Evolutionary conservation across 2,329 filamentous ascomycete genomes (phyloP), one percentile per base, ranked within the genome.

Genomic region (Mycocentrospora acerina): DNA sequence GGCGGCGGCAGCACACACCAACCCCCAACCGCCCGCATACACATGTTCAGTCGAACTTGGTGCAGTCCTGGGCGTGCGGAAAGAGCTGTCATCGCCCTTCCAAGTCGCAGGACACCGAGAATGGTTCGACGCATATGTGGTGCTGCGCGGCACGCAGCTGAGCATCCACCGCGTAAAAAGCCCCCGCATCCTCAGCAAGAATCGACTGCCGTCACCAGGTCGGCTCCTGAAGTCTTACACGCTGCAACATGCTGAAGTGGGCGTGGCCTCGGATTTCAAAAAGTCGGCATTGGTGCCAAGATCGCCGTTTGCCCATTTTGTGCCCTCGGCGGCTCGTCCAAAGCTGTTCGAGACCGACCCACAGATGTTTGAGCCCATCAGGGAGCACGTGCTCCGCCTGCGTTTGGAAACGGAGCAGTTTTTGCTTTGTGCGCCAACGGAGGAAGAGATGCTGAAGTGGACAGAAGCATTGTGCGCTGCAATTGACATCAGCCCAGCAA

Each of bases 351-450:
- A 71, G 43, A 71, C 70, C 24, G 73, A 76, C 45, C 70, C 72
- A 8, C 62, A 70, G 14, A 56, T 75, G 5, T 76, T 74, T 53
- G 67, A 70, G 40, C 59, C 67, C 1, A 63, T 71, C 11, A 57
- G 64, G 5, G 72, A 76, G 46, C 83, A 84, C 60, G 83, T 85
- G 10, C 81, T 90, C 44, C 81, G 86, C n/a, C 60, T 90, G 42
- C 78, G 86, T 18, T 77, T 82, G 22, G 86, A 90, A 65, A 81
- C 81, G 2, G 84, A 90, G 51, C 86, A 90, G 57, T 82, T 90
- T 42, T 68, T 90, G 14, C 68, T 90, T 7, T 83, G 83, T 2
- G 84, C 83, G 48, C 70, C 79, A 35, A 78, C 81, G 34, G 71
- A 87, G 36, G 77, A 81, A 39, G 79, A 75, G 1, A 85, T 88